Percentiles rank a stretch among this genome's conserved stretches.
phyloP scores from a whole-genome alignment of 164 flowering plant species.

The Vitis riparia region DNA sequence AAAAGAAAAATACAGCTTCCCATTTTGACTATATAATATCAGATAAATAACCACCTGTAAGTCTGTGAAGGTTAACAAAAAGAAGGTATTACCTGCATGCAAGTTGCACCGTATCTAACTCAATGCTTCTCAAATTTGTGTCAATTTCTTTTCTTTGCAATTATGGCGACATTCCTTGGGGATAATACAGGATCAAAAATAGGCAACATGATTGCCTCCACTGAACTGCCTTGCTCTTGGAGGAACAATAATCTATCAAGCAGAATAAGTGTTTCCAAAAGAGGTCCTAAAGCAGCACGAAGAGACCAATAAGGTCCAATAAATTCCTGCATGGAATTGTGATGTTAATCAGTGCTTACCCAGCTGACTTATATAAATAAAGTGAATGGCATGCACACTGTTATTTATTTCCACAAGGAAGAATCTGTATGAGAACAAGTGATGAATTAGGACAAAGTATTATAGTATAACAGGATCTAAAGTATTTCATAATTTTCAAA shows the following conservation, averaged over 20 bases:
- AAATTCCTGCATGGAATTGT: slow-evolving; percentile 52
- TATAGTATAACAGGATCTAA: too few relatives aligned
- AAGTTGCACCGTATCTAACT: not conserved
- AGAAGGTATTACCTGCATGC: not conserved
- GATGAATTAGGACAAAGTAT: too few relatives aligned
- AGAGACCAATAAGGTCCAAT: slow-evolving; percentile 90
- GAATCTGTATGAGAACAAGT: too few relatives aligned
- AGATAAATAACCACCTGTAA: not conserved
- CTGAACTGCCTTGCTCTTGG: slow-evolving; percentile 60
- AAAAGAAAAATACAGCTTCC: not conserved
- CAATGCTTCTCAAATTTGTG: not conserved
- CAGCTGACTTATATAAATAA: not conserved
- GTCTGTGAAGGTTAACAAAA: not conserved
- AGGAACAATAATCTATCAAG: slow-evolving; percentile 88
- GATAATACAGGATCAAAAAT: slow-evolving; percentile 80
- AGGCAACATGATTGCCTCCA: slow-evolving; percentile 62
- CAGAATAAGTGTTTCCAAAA: slow-evolving; percentile 77
- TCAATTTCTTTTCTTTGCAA: slow-evolving; percentile 44
- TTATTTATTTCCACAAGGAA: too few relatives aligned
- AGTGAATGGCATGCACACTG: not conserved
- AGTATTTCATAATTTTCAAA: too few relatives aligned
- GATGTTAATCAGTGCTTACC: slow-evolving; percentile 1
- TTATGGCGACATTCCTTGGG: slow-evolving; percentile 82
- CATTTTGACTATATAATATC: not conserved
- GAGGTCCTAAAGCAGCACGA: slow-evolving; percentile 78